Percentiles rank a stretch among this genome's conserved stretches.
phyloP scores from a whole-genome alignment of 495 filamentous ascomycete species.

The Podospora didyma region DNA sequence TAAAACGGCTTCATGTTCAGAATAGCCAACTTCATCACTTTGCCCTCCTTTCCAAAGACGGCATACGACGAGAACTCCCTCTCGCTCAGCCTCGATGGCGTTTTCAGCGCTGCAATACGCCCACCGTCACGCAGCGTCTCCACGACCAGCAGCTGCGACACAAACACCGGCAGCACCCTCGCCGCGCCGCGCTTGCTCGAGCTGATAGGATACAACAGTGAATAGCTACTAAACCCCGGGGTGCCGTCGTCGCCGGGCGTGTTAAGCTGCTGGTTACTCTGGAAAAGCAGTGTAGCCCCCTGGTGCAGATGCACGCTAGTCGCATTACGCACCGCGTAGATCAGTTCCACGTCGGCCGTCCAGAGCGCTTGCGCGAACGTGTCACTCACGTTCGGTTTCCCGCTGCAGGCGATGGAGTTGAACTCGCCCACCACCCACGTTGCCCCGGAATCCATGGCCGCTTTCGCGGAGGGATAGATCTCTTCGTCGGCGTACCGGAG shows the following conservation, averaged over 20 bases:
- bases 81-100: slow-evolving; percentile 3
- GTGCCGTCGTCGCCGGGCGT: slow-evolving; percentile 20
- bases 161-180: slow-evolving; percentile 18
- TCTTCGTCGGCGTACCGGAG: slow-evolving; percentile 17
- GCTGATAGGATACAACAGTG: slow-evolving; percentile 15
- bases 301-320: slow-evolving; percentile 20
- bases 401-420: slow-evolving; percentile 25
- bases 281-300: slow-evolving; percentile 18
- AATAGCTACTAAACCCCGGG: slow-evolving; percentile 19
- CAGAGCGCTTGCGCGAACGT: slow-evolving; percentile 21
- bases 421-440: slow-evolving; percentile 20
- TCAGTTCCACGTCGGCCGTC: slow-evolving; percentile 17
- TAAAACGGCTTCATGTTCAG: slow-evolving; percentile 19
- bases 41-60: background rate
- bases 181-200: slow-evolving; percentile 15
- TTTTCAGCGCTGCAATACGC: slow-evolving; percentile 13
- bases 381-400: slow-evolving; percentile 26
- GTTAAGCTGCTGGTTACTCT: slow-evolving; percentile 20
- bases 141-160: slow-evolving; percentile 16
- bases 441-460: slow-evolving; percentile 9
- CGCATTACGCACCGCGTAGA: slow-evolving; percentile 18
- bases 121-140: slow-evolving; percentile 12
- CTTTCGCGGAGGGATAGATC: slow-evolving; percentile 19
- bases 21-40: slow-evolving; percentile 10
- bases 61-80: slow-evolving; percentile 15